phyloP scores from a whole-genome alignment of 2,329 filamentous ascomycete genomes.

The Trichoderma citrinoviride region DNA sequence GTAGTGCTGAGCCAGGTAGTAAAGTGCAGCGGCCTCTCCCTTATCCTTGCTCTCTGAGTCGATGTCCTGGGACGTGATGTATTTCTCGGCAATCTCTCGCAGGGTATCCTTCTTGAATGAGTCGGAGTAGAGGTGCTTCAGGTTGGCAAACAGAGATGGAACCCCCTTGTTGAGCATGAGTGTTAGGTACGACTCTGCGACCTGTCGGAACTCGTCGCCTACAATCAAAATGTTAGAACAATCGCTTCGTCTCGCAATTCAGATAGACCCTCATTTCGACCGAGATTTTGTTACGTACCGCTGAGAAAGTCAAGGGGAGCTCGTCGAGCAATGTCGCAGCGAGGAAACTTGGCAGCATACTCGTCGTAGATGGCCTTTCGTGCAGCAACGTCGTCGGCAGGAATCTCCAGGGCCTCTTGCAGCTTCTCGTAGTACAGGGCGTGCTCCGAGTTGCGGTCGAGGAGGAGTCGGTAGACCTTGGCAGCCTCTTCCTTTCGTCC shows the following conservation, averaged over 20 bases:
- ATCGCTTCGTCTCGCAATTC: background rate
- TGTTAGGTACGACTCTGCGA: conserved; percentile 75
- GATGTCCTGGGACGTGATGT: conserved; percentile 60
- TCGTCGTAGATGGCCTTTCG: conserved; percentile 70
- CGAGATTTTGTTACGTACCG: conserved; percentile 46
- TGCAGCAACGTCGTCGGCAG: conserved; percentile 56
- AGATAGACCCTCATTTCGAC: background rate
- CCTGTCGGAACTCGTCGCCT: conserved; percentile 76
- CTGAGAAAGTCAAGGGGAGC: conserved; percentile 86
- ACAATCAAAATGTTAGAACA: background rate
- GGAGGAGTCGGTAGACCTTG: conserved; percentile 73
- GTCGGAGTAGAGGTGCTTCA: conserved; percentile 88
- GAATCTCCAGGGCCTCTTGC: conserved; percentile 64
- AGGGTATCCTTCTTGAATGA: conserved; percentile 73
- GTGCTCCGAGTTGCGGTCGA: conserved; percentile 87
- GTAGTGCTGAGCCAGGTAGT: conserved; percentile 96
- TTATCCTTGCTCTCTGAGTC: conserved; percentile 48
- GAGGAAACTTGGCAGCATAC: conserved; percentile 76
- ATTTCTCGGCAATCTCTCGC: conserved; percentile 72
- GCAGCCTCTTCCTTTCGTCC: conserved; percentile 76
- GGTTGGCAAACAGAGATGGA: conserved; percentile 92
- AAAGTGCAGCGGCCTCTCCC: conserved; percentile 78
- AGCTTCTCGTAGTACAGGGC: conserved; percentile 81
- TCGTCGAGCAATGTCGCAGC: conserved; percentile 79
- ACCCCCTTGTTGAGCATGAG: conserved; percentile 89